Evolutionary conservation across 2,329 filamentous ascomycete species (phyloP).

Genomic region (Berkeleyomyces basicola): DNA sequence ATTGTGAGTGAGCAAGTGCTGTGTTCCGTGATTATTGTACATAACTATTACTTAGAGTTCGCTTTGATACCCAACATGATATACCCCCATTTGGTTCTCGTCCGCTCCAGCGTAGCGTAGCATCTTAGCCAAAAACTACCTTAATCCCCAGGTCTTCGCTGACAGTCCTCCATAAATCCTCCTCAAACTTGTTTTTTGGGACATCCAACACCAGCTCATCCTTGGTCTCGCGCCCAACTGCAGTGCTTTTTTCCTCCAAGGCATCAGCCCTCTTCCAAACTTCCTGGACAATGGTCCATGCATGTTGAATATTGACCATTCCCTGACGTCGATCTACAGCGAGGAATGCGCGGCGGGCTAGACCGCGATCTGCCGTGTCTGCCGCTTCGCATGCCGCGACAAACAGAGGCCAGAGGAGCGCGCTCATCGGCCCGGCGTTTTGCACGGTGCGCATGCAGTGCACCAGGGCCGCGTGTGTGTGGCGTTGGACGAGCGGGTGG

Average conservation of each 20-base stretch:
- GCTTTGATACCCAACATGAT: not conserved
- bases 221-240: not conserved
- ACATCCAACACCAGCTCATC: not conserved
- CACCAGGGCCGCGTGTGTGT: constrained; percentile 31
- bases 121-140: constrained; percentile 39
- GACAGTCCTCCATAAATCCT: constrained; percentile 39
- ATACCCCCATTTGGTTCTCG: not conserved
- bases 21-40: not conserved
- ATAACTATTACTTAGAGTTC: not conserved
- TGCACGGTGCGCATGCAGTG: constrained; percentile 40
- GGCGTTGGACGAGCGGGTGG: constrained; percentile 35
- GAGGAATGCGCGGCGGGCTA: constrained; percentile 34
- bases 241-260: constrained; percentile 13
- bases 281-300: constrained; percentile 43
- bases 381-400: constrained; percentile 44
- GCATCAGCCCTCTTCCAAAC: constrained; percentile 40
- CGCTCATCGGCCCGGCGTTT: constrained; percentile 43
- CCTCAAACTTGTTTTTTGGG: constrained; percentile 14
- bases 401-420: constrained; percentile 51
- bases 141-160: constrained; percentile 41
- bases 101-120: not conserved
- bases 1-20: not conserved
- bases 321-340: constrained; percentile 41
- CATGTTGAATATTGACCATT: constrained; percentile 47
- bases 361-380: constrained; percentile 29